Evolutionary conservation across 1,284 basidiomycete species (phyloP).

Genomic region (Rhodotorula mucilaginosa): DNA sequence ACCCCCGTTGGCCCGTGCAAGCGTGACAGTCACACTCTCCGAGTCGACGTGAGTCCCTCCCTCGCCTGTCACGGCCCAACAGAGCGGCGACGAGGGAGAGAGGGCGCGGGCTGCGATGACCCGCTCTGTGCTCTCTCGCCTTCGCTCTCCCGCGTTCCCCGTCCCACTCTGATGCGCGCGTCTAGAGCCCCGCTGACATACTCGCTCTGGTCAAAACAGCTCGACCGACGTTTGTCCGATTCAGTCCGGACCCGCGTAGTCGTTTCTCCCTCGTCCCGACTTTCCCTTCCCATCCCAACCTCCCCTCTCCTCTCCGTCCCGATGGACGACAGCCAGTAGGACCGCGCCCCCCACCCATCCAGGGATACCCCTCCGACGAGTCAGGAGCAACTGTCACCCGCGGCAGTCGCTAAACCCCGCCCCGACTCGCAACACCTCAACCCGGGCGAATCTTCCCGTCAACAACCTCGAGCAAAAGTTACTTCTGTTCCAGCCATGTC

Average conservation of each 20-base stretch:
- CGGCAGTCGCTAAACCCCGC: no score
- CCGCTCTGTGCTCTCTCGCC: no score
- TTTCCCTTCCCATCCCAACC: background rate
- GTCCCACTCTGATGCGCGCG: no score
- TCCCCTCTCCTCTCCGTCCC: background rate
- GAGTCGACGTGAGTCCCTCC: no score
- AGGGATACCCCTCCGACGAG: background rate
- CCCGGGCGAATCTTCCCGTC: background rate
- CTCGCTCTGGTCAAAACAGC: background rate
- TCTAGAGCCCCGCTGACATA: no score
- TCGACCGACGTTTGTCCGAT: background rate
- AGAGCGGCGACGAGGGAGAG: background rate
- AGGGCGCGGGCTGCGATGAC: background rate
- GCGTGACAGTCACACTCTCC: no score
- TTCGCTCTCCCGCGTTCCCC: no score
- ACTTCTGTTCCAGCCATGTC: constrained; percentile 13
- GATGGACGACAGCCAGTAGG: constrained; percentile 7
- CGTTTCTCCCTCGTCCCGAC: background rate
- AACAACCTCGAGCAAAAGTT: background rate
- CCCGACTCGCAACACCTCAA: background rate
- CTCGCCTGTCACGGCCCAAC: no score
- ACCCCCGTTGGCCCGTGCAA: no score
- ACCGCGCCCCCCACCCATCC: background rate
- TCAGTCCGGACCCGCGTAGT: background rate
- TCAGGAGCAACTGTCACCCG: background rate